Evolutionary conservation across 306 rosid genomes (phyloP), one percentile per base, ranked within the genome.

Genomic region (Casuarina equisetifolia): DNA sequence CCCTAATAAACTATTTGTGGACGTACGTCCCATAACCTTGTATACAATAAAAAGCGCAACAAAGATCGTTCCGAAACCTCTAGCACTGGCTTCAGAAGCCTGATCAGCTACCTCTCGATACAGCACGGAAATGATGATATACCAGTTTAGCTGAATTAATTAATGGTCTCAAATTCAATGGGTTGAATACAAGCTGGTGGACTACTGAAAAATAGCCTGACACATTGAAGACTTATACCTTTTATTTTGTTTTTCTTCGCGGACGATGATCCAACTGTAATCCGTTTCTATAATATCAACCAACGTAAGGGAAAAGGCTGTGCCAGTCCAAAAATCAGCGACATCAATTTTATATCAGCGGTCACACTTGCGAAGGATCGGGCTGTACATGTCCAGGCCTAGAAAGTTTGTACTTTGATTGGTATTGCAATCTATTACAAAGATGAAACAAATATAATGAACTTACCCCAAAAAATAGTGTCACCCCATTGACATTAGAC

Each of bases 391-490:
- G n/a, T 62, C 45, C 36, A 62, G 5, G 43, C 19, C 48, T 50
- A 2, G 9, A 36, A 63, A 54, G 54, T 39, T 70, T 50, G 70
- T 74, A 46, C 82, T 82, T 73, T 51, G 57, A 84, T 48, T 46
- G 2, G 59, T 70, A 78, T 74, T 74, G 58, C 74, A 58, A 68
- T 86, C 53, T 77, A 72, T 16, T 76, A 76, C 72, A 79, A 38
- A 80, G 76, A 78, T 67, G 52, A 80, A 80, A 70, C 73, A 75
- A 75, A 71, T 77, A 82, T 63, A 70, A 74, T 75, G 82, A 70
- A 80, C 81, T 76, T 82, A 61, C 76, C 73, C 63, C 7, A 79
- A 82, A 82, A 51, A 78, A 32, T 19, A 69, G 10, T 53, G 49
- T 70, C 52, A 4, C 36, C 74, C 53, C 70, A 40, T 42, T 45